Evolutionary conservation across 169 alveolate species (phyloP).

Genomic region (Plasmodium coatneyi): DNA sequence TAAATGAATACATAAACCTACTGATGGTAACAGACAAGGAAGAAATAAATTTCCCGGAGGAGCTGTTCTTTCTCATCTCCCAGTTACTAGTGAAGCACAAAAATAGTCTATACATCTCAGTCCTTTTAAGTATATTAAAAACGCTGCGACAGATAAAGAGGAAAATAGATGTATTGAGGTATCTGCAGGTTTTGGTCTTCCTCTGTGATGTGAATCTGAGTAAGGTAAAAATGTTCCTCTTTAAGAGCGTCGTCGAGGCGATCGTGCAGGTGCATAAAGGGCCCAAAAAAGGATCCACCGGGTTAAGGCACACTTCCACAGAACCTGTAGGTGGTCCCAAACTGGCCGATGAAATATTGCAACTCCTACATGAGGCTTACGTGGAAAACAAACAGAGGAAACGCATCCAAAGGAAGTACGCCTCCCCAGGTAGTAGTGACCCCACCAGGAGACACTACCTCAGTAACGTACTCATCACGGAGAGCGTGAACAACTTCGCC

Average conservation of each 20-base stretch:
- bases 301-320: too few species aligned
- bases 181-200: constrained; percentile 18
- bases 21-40: constrained; percentile 36
- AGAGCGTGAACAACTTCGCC: constrained; percentile 34
- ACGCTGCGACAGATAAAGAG: constrained; percentile 3
- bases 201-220: constrained; percentile 28
- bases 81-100: constrained; percentile 20
- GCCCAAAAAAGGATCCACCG: neutral
- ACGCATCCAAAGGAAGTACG: constrained; percentile 31
- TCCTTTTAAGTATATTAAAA: constrained; percentile 25
- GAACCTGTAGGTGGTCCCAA: neutral
- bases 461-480: neutral
- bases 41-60: constrained; percentile 44
- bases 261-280: neutral
- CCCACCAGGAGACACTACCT: neutral
- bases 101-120: constrained; percentile 1
- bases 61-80: constrained; percentile 16
- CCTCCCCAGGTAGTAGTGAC: neutral
- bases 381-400: constrained; percentile 36
- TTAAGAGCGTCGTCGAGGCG: constrained; percentile 21
- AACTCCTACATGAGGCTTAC: constrained; percentile 44
- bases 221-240: neutral
- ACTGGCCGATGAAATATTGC: neutral
- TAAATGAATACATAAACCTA: constrained; percentile 42
- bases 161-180: neutral